Evolutionary conservation across 371 early-diverging fungal genomes (phyloP), one percentile per base, ranked within the genome.

Genomic region (Enteropsectra breve): DNA sequence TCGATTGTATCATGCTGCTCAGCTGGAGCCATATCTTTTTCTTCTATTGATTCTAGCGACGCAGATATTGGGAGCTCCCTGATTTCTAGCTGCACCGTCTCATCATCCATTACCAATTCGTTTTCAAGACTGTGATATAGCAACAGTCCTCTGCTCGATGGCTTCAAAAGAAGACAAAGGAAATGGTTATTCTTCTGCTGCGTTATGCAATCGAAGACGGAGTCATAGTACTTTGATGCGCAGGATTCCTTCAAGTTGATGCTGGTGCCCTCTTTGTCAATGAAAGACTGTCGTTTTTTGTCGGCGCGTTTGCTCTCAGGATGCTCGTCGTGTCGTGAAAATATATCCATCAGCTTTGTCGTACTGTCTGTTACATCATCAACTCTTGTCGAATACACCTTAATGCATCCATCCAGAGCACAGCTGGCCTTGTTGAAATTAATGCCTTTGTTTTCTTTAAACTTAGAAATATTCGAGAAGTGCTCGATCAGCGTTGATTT

Each of bases 351-450:
- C 28, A 97, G 84, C 75, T 87, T 88, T 24, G 87, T 88, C 2
- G 96, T 90, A 73, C 94, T 95, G 6, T 88, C 83, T 6, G 91
- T 90, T 1, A 94, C 93, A 6, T 93, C 92, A 79, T 97, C 96
- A 1, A 97, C 94, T 45, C 98, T 85, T 4, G 92, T 90, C 0
- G 94, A 87, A 80, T 94, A 97, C 64, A 96, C 89, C 82, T 94
- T 94, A 68, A 94, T 88, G 76, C 96, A 96, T 8, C 95, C 96
- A 36, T 96, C 96, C 46, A 97, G 78, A 0, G 94, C 92, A 78
- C 89, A 90, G 33, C 94, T 92, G n/a, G 96, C 98, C 71, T 89
- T 92, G 77, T 94, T 92, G 76, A 97, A 97, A 81, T 97, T 96
- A 78, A 95, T 93, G 24, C 73, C 68, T 28, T 73, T 28, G 28